Percentiles rank a stretch among this genome's conserved stretches.
Evolutionary conservation across 2,329 filamentous ascomycete genomes (phyloP).

Genomic region (Phialemoniopsis sp.): DNA sequence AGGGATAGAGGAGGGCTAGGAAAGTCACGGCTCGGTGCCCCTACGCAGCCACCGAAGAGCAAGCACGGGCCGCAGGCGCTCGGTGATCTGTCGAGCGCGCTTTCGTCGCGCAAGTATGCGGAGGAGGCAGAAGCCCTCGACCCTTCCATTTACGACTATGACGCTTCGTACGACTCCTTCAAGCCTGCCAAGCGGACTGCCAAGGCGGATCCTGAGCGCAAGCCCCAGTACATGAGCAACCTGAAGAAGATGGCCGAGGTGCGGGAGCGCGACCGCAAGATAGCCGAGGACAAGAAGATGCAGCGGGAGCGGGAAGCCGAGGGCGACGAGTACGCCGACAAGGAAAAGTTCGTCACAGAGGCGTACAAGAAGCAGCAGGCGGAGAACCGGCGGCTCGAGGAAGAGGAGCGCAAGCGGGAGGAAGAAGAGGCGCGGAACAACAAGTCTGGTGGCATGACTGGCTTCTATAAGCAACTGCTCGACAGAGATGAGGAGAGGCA

Average conservation of each 20-base stretch:
- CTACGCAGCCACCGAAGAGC: slow-evolving; percentile 34
- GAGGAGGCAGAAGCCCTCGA: slow-evolving; percentile 64
- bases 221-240: slow-evolving; percentile 75
- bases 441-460: slow-evolving; percentile 67
- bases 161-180: slow-evolving; percentile 74
- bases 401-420: slow-evolving; percentile 64
- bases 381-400: slow-evolving; percentile 66
- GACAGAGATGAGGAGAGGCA: slow-evolving; percentile 67
- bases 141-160: slow-evolving; percentile 79
- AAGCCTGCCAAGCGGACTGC: slow-evolving; percentile 57
- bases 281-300: slow-evolving; percentile 77
- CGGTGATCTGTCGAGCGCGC: slow-evolving; percentile 62
- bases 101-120: slow-evolving; percentile 59
- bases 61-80: slow-evolving; percentile 41
- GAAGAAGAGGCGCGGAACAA: slow-evolving; percentile 63
- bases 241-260: slow-evolving; percentile 70
- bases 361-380: slow-evolving; percentile 80
- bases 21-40: slow-evolving; percentile 18
- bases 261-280: slow-evolving; percentile 71
- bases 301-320: slow-evolving; percentile 74
- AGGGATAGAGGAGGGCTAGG: slow-evolving; percentile 21
- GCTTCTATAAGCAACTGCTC: slow-evolving; percentile 73
- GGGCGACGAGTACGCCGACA: slow-evolving; percentile 75
- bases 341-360: slow-evolving; percentile 82
- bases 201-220: slow-evolving; percentile 51